A percentile compares a stretch with the other conserved stretches of the same genome.
These are phyloP conservation scores for Aspergillus floridensis DNA, from an alignment of 2,329 filamentous ascomycete genomes.

Conservation along the genomic window DNA sequence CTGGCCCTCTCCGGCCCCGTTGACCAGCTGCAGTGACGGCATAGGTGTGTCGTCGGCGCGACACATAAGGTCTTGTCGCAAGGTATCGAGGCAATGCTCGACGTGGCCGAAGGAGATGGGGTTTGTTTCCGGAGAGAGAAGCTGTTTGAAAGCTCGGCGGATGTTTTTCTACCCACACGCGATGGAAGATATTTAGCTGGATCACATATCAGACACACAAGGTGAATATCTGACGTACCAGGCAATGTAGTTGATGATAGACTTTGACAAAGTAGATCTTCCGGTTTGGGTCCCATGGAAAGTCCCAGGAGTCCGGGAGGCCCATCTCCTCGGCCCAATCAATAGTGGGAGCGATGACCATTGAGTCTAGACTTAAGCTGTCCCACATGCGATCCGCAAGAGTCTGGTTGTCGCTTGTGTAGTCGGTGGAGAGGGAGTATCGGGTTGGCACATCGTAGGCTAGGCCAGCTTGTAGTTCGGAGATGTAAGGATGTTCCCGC, in stretches of 20 bases:
- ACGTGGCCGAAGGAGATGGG: neutral
- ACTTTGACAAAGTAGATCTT: constrained; percentile 8
- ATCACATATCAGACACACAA: too few species aligned
- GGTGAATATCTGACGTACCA: neutral
- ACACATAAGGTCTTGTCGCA: constrained; percentile 8
- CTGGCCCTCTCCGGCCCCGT: constrained; percentile 6
- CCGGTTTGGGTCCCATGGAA: constrained; percentile 5
- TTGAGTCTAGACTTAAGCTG: neutral
- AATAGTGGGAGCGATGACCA: constrained; percentile 5
- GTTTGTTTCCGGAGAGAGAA: neutral
- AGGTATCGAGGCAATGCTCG: constrained; percentile 6
- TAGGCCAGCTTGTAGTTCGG: neutral
- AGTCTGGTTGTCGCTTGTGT: constrained; percentile 1
- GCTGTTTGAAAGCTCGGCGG: neutral
- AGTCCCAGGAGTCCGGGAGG: constrained; percentile 2
- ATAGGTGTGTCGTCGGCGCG: constrained; percentile 5
- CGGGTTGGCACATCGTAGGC: neutral
- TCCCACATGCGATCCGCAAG: constrained; percentile 7
- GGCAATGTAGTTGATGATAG: constrained; percentile 9
- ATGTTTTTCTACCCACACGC: neutral
- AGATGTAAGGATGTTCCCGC: neutral
- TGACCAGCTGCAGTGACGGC: constrained; percentile 1
- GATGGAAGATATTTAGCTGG: too few species aligned
- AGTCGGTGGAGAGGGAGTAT: constrained; percentile 4
- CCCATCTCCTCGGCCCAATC: constrained; percentile 1